Evolutionary conservation across 768 basidiomycete genomes (phyloP).

Genomic region (Hemileccinum impolitum): DNA sequence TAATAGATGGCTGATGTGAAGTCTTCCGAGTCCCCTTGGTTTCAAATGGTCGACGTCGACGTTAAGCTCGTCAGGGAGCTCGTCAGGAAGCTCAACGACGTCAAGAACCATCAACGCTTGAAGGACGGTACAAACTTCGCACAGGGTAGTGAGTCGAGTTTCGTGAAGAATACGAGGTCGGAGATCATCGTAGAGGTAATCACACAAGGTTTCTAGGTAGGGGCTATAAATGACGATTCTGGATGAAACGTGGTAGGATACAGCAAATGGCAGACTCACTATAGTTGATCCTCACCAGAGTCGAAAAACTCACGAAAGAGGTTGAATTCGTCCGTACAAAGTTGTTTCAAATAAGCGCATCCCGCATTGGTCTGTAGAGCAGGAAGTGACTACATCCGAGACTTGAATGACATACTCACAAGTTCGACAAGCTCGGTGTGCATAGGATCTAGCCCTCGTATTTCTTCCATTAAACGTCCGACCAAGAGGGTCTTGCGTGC

Average conservation of each 20-base stretch:
- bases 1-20: conserved; percentile 80
- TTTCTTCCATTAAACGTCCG: conserved; percentile 73
- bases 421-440: conserved; percentile 85
- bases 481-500: conserved; percentile 71
- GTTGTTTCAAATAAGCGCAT: conserved; percentile 87
- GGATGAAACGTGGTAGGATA: conserved; percentile 6
- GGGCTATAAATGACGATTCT: conserved; percentile 44
- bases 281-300: conserved; percentile 73
- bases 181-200: conserved; percentile 92
- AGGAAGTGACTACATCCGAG: background rate
- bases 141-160: conserved; percentile 78
- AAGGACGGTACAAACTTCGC: conserved; percentile 94
- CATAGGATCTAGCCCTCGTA: conserved; percentile 75
- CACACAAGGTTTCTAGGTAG: conserved; percentile 89
- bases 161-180: conserved; percentile 95
- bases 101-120: conserved; percentile 96
- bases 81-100: conserved; percentile 41
- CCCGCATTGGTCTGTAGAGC: conserved; percentile 75
- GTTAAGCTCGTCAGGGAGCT: conserved; percentile 31
- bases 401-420: conserved; percentile 39
- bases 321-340: conserved; percentile 87
- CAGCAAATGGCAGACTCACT: conserved; percentile 42
- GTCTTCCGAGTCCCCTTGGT: conserved; percentile 44
- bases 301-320: conserved; percentile 85
- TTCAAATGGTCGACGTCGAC: conserved; percentile 38